Percentiles rank a stretch among this genome's conserved stretches.
These are phyloP conservation scores for Carpinus fangiana DNA, from an alignment of 306 rosid species.

Conservation along the genomic window DNA sequence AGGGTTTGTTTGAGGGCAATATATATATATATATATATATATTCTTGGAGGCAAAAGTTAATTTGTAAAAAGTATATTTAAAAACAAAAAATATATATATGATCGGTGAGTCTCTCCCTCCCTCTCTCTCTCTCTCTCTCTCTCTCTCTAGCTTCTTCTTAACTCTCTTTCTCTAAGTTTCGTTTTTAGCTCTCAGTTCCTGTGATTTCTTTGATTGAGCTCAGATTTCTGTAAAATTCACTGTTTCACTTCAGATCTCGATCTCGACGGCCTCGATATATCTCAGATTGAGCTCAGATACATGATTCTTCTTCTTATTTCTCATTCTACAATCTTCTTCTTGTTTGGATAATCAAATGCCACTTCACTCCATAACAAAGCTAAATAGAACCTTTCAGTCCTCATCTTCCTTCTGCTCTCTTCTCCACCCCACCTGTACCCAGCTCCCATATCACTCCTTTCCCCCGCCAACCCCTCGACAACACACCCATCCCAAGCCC, in stretches of 20 bases:
- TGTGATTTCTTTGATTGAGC: conserved; percentile 24
- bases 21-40: too few species aligned
- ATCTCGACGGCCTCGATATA: conserved; percentile 16
- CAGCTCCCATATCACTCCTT: conserved; percentile 28
- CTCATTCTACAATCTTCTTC: too few species aligned
- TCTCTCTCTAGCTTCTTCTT: neutral
- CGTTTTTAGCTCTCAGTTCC: conserved; percentile 21
- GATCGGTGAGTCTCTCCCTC: conserved; percentile 90
- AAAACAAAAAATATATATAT: neutral
- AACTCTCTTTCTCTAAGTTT: neutral
- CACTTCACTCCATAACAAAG: conserved; percentile 30
- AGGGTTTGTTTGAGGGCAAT: too few species aligned
- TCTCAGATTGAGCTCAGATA: too few species aligned
- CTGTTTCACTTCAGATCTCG: conserved; percentile 61
- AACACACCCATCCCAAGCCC: neutral
- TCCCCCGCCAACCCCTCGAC: conserved; percentile 26
- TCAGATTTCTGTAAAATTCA: conserved; percentile 38
- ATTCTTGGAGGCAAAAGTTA: too few species aligned
- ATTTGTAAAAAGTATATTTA: too few species aligned
- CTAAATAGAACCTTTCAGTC: conserved; percentile 28
- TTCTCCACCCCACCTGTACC: conserved; percentile 14
- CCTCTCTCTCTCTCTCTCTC: conserved; percentile 7
- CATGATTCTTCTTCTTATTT: conserved; percentile 1
- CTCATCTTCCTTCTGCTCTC: conserved; percentile 15
- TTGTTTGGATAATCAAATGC: conserved; percentile 34